Percentiles rank a stretch among this genome's conserved stretches.
Conservation (phyloP, 2,329 filamentous ascomycete genomes). For the Trichoderma endophyticum region DNA sequence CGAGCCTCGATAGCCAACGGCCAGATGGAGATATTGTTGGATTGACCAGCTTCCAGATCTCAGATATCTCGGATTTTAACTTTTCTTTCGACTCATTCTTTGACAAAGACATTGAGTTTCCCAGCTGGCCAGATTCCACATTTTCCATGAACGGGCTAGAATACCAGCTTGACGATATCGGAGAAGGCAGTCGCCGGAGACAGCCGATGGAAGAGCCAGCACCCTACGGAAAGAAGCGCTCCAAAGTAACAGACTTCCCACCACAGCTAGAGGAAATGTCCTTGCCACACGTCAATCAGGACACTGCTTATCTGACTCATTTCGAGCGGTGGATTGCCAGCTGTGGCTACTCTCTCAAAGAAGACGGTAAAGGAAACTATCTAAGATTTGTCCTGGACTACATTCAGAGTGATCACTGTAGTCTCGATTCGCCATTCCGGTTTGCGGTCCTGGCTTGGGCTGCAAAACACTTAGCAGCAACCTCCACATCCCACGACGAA, state of each 20-base stretch:
- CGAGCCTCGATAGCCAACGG: not conserved
- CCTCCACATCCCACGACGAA: not conserved
- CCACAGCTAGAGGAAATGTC: not conserved
- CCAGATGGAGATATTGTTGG: not conserved
- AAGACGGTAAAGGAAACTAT: constrained; percentile 9
- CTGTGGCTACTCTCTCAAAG: constrained; percentile 1
- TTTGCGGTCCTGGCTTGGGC: not conserved
- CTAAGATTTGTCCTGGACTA: constrained; percentile 1
- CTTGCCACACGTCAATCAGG: not conserved
- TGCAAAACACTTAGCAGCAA: not conserved
- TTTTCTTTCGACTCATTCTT: constrained; percentile 1
- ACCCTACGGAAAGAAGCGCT: not conserved
- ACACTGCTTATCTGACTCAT: not conserved
- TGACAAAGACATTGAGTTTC: not conserved
- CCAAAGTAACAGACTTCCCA: not conserved
- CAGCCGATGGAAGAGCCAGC: not conserved
- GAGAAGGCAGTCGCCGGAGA: not conserved
- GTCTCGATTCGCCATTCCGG: not conserved
- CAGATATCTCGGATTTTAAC: not conserved
- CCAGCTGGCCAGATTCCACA: not conserved
- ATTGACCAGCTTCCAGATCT: not conserved
- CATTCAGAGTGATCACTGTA: not conserved
- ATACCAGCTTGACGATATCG: not conserved
- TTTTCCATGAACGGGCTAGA: not conserved
- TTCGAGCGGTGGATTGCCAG: constrained; percentile 6